Evolutionary conservation across 768 basidiomycete species (phyloP), one percentile per base, ranked within the genome.

Genomic region (Auricularia auricula-judae): DNA sequence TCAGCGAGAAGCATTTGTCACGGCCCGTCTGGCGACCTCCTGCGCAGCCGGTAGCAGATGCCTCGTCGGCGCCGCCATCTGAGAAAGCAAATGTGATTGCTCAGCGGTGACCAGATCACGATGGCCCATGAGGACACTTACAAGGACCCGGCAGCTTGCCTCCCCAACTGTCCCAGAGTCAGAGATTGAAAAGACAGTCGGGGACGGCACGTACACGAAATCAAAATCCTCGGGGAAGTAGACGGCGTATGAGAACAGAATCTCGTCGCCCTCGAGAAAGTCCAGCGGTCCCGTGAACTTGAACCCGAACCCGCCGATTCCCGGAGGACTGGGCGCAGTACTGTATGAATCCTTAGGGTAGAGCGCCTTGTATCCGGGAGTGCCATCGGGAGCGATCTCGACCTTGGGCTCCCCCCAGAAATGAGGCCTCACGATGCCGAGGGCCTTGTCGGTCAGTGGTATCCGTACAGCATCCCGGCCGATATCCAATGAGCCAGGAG

Each of bases 271-370:
- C 71, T 5, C 14, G 29, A 23, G 12, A 14, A 59, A 59, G 56
- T 59, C 56, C 7, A 59, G 16, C 23, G 56, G 56, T 23, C 56
- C 56, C 1, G 81, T 80, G 58, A 87, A 80, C 72, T 90, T 89
- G 80, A 89, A 88, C n/a, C 86, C 87, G 70, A 87, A 75, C 16
- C 87, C 87, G 62, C 86, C 86, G 62, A 74, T 75, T 14, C 80
- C 80, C 16, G 70, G 29, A 29, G 29, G 53, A 66, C 79, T 74
- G 11, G 72, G 71, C 68, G 81, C 81, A 8, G 23, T 59, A 16
- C 76, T 83, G 74, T 80, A 84, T 59, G 85, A 86, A 34, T 85
- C 85, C 70, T 81, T 65, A 39, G 84, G 81, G 71, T 80, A 86
- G 67, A 76, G 75, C 0, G 82, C 82, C 69, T 78, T 76, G 80